Conservation (phyloP, 176 grass and related monocot genomes). For the Zoysia japonica region DNA sequence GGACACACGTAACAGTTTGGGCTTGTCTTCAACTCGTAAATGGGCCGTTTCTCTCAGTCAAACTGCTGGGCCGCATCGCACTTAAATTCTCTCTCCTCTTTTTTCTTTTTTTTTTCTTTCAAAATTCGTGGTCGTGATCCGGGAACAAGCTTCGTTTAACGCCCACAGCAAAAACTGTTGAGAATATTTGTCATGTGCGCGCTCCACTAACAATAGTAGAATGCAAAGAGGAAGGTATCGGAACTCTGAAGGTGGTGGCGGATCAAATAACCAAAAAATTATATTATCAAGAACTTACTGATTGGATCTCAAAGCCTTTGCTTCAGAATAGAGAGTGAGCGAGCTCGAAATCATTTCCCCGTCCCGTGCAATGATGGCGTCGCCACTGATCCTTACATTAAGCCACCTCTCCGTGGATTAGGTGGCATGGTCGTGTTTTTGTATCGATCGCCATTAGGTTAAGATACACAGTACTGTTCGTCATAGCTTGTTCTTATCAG, state of each 20-base stretch:
- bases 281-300: neutral
- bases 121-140: neutral
- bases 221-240: neutral
- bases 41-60: neutral
- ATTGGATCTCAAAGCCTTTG: constrained; percentile 9
- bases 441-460: constrained; percentile 12
- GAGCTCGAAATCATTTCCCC: constrained; percentile 46
- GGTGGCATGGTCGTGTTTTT: constrained; percentile 32
- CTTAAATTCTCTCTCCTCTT: neutral
- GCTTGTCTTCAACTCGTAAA: neutral
- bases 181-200: neutral
- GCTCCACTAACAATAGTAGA: neutral
- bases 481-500: constrained; percentile 40
- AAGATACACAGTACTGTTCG: constrained; percentile 26
- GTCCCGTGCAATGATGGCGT: constrained; percentile 45
- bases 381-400: constrained; percentile 35
- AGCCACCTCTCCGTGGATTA: constrained; percentile 34
- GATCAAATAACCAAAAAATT: neutral
- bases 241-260: neutral
- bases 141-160: neutral
- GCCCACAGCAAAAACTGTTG: neutral
- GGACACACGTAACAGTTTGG: neutral
- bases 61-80: neutral
- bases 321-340: neutral
- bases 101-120: neutral